Evolutionary conservation across 129 eudicot species (phyloP), one percentile per base, ranked within the genome.

Genomic region (Flaveria brownii): DNA sequence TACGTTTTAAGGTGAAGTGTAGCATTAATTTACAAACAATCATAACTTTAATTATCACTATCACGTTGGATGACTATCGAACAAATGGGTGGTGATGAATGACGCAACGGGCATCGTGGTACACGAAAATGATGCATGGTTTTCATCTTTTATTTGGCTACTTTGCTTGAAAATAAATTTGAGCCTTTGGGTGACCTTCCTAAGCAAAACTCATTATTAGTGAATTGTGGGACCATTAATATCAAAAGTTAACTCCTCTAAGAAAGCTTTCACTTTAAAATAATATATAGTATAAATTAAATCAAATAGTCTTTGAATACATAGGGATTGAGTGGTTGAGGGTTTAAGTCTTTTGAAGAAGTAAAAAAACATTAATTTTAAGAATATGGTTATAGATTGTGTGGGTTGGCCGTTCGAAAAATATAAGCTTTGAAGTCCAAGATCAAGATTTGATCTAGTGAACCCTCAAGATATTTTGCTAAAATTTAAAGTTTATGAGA

Each of bases 121-220:
- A 30, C 26, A 41, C 26, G 81, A 77, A 77, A 77, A 77, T 36
- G 81, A 77, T 77, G 68, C 68, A 77, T 77, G 68, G 81, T 77
- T 68, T 68, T 77, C 74, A 73, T 22, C 78, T 71, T 36, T 55
- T 55, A 16, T 54, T 16, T 33, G 51, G 36, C 61, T 18, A 47
- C 80, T 77, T 77, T 42, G 81, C 81, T 77, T 77, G 59, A 47
- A 55, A 77, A 77, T 57, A 77, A 77, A 68, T 77, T 67, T 43
- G 56, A 77, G 26, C 41, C 20, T 45, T 60, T 43, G 42, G 78
- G 25, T 36, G 70, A 51, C 74, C 54, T 77, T 25, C 74, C 23
- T 51, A 77, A 77, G 74, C 81, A 77, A 77, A 77, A 16, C 70
- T 67, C 68, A 77, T 77, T n/a, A 64, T 52, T 67, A 68, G 33